phyloP scores from a whole-genome alignment of 176 grass and related monocot species.

The Triticum timopheevii region DNA sequence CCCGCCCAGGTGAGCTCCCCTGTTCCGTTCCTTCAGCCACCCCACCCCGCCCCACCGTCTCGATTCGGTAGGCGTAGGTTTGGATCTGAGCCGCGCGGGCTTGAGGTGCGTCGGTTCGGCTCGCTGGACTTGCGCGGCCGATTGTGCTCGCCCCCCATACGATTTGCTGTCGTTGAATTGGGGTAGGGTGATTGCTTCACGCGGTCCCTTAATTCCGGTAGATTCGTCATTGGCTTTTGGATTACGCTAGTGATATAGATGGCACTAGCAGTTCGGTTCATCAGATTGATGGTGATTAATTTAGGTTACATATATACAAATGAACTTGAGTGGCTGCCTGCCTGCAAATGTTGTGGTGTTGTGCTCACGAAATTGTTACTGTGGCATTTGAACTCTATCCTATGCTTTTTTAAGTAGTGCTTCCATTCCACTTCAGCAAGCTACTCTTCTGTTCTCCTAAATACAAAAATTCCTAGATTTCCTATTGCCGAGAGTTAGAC shows the following conservation, averaged over 20 bases:
- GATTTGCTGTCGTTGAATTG: not conserved
- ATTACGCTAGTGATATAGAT: not conserved
- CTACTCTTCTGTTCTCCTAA: not conserved
- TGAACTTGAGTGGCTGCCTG: not conserved
- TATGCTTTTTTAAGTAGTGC: not conserved
- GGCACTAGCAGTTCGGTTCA: constrained; percentile 7
- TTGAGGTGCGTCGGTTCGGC: not conserved
- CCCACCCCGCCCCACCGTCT: not conserved
- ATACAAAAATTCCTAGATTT: not conserved
- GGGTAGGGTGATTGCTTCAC: not conserved
- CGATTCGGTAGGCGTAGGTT: constrained; percentile 15
- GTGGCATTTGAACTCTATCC: not conserved
- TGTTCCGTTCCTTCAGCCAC: not conserved
- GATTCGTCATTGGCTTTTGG: not conserved
- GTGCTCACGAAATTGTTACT: not conserved
- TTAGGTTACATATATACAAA: not conserved
- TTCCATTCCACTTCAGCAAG: not conserved
- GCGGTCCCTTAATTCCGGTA: not conserved
- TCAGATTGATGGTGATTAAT: not conserved
- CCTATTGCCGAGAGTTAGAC: constrained; percentile 5
- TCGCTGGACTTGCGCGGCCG: not conserved
- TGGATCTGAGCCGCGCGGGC: constrained; percentile 34
- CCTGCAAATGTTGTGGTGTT: not conserved
- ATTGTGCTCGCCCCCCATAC: not conserved
- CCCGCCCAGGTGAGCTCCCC: constrained; percentile 69